A percentile compares a stretch with the other conserved stretches of the same genome.
These are phyloP conservation scores for Verticillium zaregamsianum DNA, from an alignment of 2,329 filamentous ascomycete genomes.

Conservation along the genomic window DNA sequence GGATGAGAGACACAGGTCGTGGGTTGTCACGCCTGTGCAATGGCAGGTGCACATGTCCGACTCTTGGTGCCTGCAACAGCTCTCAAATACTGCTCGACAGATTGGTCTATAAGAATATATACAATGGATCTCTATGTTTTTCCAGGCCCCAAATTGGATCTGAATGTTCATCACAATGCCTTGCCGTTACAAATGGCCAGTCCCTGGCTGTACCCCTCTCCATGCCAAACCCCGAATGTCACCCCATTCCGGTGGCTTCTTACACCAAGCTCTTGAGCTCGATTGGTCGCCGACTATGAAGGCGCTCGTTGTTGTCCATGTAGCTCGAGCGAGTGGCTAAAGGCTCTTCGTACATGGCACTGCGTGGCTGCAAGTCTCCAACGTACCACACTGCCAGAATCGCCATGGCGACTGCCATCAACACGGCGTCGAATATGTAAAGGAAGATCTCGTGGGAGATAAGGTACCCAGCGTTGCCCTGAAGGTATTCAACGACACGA, in stretches of 20 bases:
- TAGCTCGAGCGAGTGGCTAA: neutral
- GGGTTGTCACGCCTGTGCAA: neutral
- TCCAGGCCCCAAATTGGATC: no score
- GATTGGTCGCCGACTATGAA: neutral
- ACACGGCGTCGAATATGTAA: conserved; percentile 37
- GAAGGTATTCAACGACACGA: conserved; percentile 41
- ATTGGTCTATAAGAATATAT: no score
- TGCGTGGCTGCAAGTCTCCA: conserved; percentile 2
- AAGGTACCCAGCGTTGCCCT: conserved; percentile 34
- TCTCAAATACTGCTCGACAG: no score
- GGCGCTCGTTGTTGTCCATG: neutral
- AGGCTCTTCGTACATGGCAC: neutral
- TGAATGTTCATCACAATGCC: neutral
- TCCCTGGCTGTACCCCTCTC: no score
- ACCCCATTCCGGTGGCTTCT: neutral
- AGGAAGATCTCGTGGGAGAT: conserved; percentile 35
- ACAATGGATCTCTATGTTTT: no score
- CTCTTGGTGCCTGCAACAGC: neutral
- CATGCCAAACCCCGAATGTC: no score
- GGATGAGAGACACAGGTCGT: neutral
- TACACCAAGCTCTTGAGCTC: neutral
- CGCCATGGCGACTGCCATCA: conserved; percentile 36
- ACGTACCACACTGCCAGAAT: conserved; percentile 8
- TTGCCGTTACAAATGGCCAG: neutral
- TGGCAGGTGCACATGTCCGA: neutral